Percentiles rank a stretch among this genome's conserved stretches.
Evolutionary conservation across 164 flowering plant species (phyloP).

Genomic region (Annona squamosa): DNA sequence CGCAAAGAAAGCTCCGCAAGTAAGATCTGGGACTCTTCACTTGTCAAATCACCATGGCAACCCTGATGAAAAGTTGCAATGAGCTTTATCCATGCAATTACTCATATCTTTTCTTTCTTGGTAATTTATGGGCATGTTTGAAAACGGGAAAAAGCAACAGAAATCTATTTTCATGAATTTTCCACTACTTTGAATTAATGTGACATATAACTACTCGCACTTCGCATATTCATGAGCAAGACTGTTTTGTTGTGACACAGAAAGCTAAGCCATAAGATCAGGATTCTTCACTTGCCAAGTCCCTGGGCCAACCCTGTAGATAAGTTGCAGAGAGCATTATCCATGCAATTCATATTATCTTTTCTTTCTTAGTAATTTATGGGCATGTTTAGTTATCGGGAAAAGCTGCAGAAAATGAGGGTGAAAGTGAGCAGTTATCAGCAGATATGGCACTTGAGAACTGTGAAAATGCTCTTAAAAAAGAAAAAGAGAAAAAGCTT

Average conservation of each 20-base stretch:
- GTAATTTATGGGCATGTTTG: no score
- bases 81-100: no score
- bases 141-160: no score
- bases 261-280: slow-evolving; percentile 80
- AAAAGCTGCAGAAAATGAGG: background rate
- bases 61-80: slow-evolving; percentile 37
- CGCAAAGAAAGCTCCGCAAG: slow-evolving; percentile 84
- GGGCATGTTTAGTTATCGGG: no score
- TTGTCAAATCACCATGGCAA: slow-evolving; percentile 69
- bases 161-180: no score
- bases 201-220: slow-evolving; percentile 25
- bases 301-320: slow-evolving; percentile 73
- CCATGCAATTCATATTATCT: no score
- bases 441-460: slow-evolving; percentile 15
- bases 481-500: slow-evolving; percentile 6
- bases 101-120: background rate
- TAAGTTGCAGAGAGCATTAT: background rate
- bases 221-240: slow-evolving; percentile 67
- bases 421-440: slow-evolving; percentile 19
- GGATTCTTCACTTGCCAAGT: slow-evolving; percentile 55
- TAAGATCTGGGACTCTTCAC: slow-evolving; percentile 57
- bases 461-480: slow-evolving; percentile 18
- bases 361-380: background rate
- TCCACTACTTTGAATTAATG: no score
- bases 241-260: slow-evolving; percentile 64